Evolutionary conservation across 129 eudicot genomes (phyloP), one percentile per base, ranked within the genome.

Genomic region (Calendula officinalis): DNA sequence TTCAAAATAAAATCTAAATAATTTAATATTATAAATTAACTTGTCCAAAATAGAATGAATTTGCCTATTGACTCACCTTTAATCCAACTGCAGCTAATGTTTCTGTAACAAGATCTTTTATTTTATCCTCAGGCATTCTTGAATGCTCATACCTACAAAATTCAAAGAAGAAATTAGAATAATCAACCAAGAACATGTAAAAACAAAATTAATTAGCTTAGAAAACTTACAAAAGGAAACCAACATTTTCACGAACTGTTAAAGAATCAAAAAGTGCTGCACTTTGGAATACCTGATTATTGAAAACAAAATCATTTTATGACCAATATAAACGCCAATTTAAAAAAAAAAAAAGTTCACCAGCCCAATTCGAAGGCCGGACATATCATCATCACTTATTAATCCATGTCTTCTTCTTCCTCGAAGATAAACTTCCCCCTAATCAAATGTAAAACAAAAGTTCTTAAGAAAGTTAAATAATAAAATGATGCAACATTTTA

Each of bases 61-160:
- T 43, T 32, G 17, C 10, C 4, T 11, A 48, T 47, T 56, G 41
- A 6, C 74, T 69, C 30, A 82, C 97, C 91, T 87, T 91, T 72
- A 91, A 71, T 45, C 98, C 98, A 73, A 91, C 98, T 44, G 98
- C 95, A 55, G 95, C 98, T 51, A 91, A 71, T 33, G 95, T 91
- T 71, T 91, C 95, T 34, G 98, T 62, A 48, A 91, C 98, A 59
- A 91, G 90, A 61, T 78, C 74, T 30, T 81, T 73, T 71, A 91
- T 91, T 68, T 91, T 74, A 74, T 81, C 84, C 15, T 72, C 86
- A 0, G 98, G 79, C 96, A 87, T 85, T 66, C 73, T 81, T 42
- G 96, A 87, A 66, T 88, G 79, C 66, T 91, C 98, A 41, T 91
- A 91, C 74, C 97, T 91, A 56, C 40, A 6, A 34, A 41, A 9